These are phyloP conservation scores for Pulveroboletus frians DNA, from an alignment of 768 basidiomycete species.

Conservation along the genomic window DNA sequence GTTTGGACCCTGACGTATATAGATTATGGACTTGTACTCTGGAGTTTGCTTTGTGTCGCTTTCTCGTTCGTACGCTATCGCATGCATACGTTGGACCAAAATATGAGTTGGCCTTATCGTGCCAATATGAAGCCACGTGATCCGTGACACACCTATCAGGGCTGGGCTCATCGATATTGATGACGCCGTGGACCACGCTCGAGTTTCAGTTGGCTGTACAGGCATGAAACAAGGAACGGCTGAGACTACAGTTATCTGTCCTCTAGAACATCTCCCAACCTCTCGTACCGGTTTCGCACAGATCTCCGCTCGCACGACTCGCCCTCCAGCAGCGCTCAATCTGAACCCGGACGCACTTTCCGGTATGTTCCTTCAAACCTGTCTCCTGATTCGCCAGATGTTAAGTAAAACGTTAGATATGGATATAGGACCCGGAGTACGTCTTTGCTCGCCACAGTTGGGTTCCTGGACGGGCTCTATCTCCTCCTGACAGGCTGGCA, in stretches of 20 bases:
- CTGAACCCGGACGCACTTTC: slow-evolving; percentile 1
- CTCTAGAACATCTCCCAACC: not conserved
- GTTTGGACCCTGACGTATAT: slow-evolving; percentile 24
- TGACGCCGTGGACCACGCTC: not conserved
- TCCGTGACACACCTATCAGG: not conserved
- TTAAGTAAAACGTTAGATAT: slow-evolving; percentile 1
- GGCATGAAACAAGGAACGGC: not conserved
- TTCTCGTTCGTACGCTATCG: slow-evolving; percentile 20
- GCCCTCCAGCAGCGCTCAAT: not conserved
- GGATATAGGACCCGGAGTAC: not conserved
- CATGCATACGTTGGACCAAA: slow-evolving; percentile 7
- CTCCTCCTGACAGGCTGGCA: slow-evolving; percentile 3
- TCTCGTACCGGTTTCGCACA: not conserved
- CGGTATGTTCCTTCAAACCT: not conserved
- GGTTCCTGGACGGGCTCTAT: not conserved
- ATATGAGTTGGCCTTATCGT: slow-evolving; percentile 7
- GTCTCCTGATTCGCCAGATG: not conserved
- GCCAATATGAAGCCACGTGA: slow-evolving; percentile 10
- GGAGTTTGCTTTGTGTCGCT: slow-evolving; percentile 13
- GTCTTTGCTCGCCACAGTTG: slow-evolving; percentile 2
- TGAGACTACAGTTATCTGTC: not conserved
- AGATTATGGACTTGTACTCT: slow-evolving; percentile 27
- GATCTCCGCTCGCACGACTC: slow-evolving; percentile 15
- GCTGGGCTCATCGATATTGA: no score
- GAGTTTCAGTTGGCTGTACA: not conserved